A percentile compares a stretch with the other conserved stretches of the same genome.
phyloP scores from a whole-genome alignment of 495 filamentous ascomycete species.

The Daldinia loculata region DNA sequence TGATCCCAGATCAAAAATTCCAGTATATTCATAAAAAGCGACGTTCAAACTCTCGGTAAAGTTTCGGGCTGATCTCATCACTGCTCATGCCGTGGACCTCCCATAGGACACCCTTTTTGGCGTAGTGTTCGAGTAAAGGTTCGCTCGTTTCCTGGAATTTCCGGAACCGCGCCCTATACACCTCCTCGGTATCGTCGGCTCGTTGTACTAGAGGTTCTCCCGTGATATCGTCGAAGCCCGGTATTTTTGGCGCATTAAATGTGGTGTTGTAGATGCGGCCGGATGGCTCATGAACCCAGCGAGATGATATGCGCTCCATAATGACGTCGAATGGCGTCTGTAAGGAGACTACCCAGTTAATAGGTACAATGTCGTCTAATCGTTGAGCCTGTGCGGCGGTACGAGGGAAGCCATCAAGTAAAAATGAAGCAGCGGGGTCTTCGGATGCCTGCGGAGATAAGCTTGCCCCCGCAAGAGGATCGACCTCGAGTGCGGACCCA shows the following conservation, averaged over 20 bases:
- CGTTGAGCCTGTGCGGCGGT: constrained; percentile 80
- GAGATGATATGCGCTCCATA: constrained; percentile 83
- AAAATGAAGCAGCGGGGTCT: constrained; percentile 82
- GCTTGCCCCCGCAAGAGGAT: constrained; percentile 45
- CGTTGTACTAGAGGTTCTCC: constrained; percentile 86
- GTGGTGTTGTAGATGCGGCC: constrained; percentile 93
- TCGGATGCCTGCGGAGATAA: constrained; percentile 62
- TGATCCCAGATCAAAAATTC: neutral
- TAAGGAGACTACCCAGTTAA: constrained; percentile 86
- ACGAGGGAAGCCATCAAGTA: constrained; percentile 95
- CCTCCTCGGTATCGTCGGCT: constrained; percentile 84
- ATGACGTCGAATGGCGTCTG: constrained; percentile 78
- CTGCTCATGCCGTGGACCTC: constrained; percentile 86
- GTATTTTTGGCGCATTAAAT: constrained; percentile 84
- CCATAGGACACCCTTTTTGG: constrained; percentile 84
- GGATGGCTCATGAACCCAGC: constrained; percentile 93
- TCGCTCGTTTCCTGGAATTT: constrained; percentile 88
- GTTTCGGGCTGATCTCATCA: constrained; percentile 90
- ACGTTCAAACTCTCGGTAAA: constrained; percentile 80
- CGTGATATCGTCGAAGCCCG: constrained; percentile 88
- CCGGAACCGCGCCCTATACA: constrained; percentile 79
- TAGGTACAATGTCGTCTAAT: constrained; percentile 81
- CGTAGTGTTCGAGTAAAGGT: constrained; percentile 88
- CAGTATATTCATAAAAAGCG: constrained; percentile 65
- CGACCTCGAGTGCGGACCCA: constrained; percentile 49